Conservation (phyloP, 768 basidiomycete species). For the Serendipita vermifera region DNA sequence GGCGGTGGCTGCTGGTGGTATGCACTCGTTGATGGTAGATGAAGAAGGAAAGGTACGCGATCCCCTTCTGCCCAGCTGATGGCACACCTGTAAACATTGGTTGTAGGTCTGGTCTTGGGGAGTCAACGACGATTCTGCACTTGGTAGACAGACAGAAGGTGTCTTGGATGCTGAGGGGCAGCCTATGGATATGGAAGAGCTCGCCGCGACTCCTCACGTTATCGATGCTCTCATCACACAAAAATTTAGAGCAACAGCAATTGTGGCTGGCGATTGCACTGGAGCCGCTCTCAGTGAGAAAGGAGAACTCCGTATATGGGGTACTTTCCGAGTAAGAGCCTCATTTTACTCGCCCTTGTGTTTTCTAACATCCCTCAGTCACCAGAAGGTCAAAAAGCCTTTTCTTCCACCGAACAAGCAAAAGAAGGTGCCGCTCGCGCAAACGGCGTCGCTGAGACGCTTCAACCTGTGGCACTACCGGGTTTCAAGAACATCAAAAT, state of each 20-base stretch:
- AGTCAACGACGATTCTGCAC: conserved; percentile 77
- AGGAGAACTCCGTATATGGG: conserved; percentile 81
- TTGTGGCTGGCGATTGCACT: conserved; percentile 79
- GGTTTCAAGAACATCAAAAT: conserved; percentile 33
- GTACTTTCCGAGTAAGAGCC: conserved; percentile 66
- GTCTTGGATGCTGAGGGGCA: conserved; percentile 43
- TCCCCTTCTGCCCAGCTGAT: background rate
- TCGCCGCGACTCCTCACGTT: conserved; percentile 49
- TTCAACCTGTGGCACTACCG: conserved; percentile 21
- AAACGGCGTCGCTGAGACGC: background rate
- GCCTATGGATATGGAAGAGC: conserved; percentile 41
- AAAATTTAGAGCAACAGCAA: conserved; percentile 68
- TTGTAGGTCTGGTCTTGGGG: conserved; percentile 71
- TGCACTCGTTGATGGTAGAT: conserved; percentile 82
- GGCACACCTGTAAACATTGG: background rate
- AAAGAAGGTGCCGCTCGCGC: conserved; percentile 2
- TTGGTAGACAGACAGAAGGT: conserved; percentile 62
- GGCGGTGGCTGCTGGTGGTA: conserved; percentile 65
- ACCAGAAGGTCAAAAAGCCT: conserved; percentile 18
- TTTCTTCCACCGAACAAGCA: conserved; percentile 1
- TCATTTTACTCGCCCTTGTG: conserved; percentile 19
- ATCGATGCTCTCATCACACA: conserved; percentile 56
- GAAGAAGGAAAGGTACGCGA: conserved; percentile 73
- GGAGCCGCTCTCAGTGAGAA: conserved; percentile 69
- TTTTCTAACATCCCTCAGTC: conserved; percentile 20